Percentiles rank a stretch among this genome's conserved stretches.
These are phyloP conservation scores for Nigrospora sphaerica DNA, from an alignment of 2,329 filamentous ascomycete genomes.

Conservation along the genomic window DNA sequence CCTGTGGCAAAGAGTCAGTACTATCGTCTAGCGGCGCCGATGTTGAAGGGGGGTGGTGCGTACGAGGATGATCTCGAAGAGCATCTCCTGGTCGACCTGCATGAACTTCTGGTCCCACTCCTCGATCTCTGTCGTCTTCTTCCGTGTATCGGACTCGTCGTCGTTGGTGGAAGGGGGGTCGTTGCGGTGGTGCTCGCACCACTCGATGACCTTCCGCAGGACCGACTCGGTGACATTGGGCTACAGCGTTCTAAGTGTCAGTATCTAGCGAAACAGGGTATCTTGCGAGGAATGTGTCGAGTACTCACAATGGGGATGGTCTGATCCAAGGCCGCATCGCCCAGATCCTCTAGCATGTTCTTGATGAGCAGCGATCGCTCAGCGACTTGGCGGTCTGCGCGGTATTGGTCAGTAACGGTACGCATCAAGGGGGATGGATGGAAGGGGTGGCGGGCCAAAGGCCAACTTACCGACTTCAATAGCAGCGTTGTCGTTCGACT, in stretches of 20 bases:
- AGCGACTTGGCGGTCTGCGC: slow-evolving; percentile 69
- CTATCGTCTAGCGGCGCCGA: too few relatives aligned
- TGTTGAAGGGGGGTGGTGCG: too few relatives aligned
- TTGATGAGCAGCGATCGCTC: slow-evolving; percentile 94
- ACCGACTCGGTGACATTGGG: slow-evolving; percentile 81
- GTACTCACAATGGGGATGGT: slow-evolving; percentile 71
- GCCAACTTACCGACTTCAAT: slow-evolving; percentile 15
- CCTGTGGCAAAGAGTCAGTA: slow-evolving; percentile 41
- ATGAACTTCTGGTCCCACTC: slow-evolving; percentile 99
- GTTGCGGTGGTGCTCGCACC: slow-evolving; percentile 91
- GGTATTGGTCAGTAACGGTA: slow-evolving; percentile 7
- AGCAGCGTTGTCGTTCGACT: slow-evolving; percentile 14
- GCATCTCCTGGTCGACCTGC: slow-evolving; percentile 99
- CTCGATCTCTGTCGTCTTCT: slow-evolving; percentile 98
- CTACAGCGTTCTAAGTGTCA: not conserved
- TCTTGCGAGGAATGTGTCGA: slow-evolving; percentile 5
- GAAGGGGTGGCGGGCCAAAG: not conserved
- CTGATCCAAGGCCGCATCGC: slow-evolving; percentile 54
- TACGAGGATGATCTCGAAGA: slow-evolving; percentile 98
- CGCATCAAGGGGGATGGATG: not conserved
- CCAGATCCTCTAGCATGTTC: slow-evolving; percentile 95
- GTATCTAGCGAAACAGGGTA: not conserved
- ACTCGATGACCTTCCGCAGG: slow-evolving; percentile 92
- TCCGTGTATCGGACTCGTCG: slow-evolving; percentile 87
- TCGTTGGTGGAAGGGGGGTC: slow-evolving; percentile 78